These are phyloP conservation scores for Clausena lansium DNA, from an alignment of 345 rosid species.

Conservation along the genomic window DNA sequence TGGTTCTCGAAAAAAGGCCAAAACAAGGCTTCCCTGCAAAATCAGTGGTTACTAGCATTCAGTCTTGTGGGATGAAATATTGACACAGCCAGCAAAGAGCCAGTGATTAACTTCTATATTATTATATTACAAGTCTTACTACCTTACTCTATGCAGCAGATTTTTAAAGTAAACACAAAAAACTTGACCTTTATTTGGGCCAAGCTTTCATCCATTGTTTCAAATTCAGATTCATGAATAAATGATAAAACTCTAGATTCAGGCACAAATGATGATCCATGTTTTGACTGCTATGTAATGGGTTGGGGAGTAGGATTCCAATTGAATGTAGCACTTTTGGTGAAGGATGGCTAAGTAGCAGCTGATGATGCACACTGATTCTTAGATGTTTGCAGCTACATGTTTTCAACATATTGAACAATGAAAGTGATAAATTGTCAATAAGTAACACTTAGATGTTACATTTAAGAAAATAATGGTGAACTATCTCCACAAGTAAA, in stretches of 20 bases:
- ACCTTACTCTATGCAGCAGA: background rate
- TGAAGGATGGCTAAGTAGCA: conserved; percentile 49
- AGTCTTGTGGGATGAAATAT: background rate
- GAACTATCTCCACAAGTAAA: background rate
- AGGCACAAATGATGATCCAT: conserved; percentile 34
- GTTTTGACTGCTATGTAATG: conserved; percentile 50
- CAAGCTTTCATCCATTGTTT: conserved; percentile 42
- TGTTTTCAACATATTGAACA: conserved; percentile 7
- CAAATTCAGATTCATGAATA: conserved; percentile 49
- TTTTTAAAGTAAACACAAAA: background rate
- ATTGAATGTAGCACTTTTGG: conserved; percentile 47
- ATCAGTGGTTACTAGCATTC: background rate
- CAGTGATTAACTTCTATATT: background rate
- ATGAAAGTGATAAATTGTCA: conserved; percentile 8
- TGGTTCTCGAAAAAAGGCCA: background rate
- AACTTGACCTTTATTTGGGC: conserved; percentile 55
- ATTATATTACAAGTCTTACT: background rate
- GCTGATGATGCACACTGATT: conserved; percentile 46
- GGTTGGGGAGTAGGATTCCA: conserved; percentile 51
- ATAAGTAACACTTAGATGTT: background rate
- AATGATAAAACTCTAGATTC: conserved; percentile 48
- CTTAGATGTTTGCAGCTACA: conserved; percentile 68
- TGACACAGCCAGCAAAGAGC: conserved; percentile 5
- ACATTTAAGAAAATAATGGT: background rate
- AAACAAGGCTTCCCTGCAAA: background rate